Percentiles rank a stretch among this genome's conserved stretches.
phyloP scores from a whole-genome alignment of 208 protist species.

The Trichomonas gallinae region DNA sequence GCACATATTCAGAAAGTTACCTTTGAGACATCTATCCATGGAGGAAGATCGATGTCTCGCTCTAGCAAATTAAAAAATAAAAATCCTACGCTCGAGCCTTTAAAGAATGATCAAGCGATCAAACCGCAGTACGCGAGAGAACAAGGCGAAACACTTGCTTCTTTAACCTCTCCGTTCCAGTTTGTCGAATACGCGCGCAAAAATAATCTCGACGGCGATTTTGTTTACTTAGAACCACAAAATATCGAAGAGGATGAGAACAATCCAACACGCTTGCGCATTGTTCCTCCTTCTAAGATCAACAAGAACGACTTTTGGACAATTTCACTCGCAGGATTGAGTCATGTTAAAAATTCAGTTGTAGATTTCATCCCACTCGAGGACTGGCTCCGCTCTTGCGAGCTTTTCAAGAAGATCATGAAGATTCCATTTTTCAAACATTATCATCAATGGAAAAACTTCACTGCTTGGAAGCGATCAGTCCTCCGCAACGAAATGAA shows the following conservation, averaged over 20 bases:
- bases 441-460: constrained; percentile 23
- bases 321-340: neutral
- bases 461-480: neutral
- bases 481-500: neutral
- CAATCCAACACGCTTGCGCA: neutral
- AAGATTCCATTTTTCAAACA: constrained; percentile 22
- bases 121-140: neutral
- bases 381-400: constrained; percentile 8
- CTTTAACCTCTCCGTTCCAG: neutral
- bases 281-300: constrained; percentile 4
- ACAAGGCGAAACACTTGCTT: neutral
- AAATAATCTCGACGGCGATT: neutral
- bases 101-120: neutral
- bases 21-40: neutral
- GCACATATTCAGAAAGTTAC: neutral
- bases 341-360: neutral
- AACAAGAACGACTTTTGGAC: constrained; percentile 10
- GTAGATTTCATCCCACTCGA: neutral
- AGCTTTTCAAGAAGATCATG: neutral
- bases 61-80: neutral
- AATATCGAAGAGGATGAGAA: neutral
- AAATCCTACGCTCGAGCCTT: neutral
- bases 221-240: neutral
- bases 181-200: constrained; percentile 15
- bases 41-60: neutral